Base-by-base conservation (phyloP, 352 stramenopile genomes). In the Pythium monospermum region DNA sequence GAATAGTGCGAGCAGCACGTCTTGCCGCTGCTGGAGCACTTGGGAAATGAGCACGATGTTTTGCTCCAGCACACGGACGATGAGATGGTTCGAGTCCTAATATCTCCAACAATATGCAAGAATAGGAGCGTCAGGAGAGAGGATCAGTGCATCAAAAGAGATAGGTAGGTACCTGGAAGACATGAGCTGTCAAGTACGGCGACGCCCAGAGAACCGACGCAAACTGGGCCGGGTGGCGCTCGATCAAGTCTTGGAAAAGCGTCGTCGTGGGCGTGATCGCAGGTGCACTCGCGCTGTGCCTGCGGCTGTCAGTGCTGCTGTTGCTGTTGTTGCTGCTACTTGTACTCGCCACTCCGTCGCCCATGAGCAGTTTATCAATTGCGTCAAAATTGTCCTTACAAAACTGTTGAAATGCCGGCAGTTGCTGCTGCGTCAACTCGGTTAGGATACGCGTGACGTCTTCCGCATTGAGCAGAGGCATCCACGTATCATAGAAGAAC, bases 41-140 rank as follows among this genome's bases (percentile, higher is more conserved):
- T 87, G 64, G 0, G 80, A 87, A 31, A 91, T 64, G 11, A 71
- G 35, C 39, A 78, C 69, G n/a, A 85, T 69, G 40, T 91, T 85
- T 47, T 89, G 77, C 61, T 91, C 77, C 15, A 91, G 55, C 12
- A 91, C 71, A 3, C 76, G 71, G 21, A 65, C 73, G 12, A 91
- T 68, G 2, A 91, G 50, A 21, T 71, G 56, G 39, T 80, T 65
- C 1, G 73, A 83, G 10, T 71, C 69, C 75, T 82, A 44, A 25
- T 23, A 46, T 41, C 21, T 3, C n/a, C 28, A 42, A 26, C 38
- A 8, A 50, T 3, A 39, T 11, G 15, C 35, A 4, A 27, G 37
- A 38, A 49, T 12, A 27, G 23, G 15, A 39, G 18, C 0, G 40
- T 2, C 27, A 53, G 15, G 19, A 31, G 31, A 26, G 26, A 3